Evolutionary conservation across 1,139 yeast genomes (phyloP), one percentile per base, ranked within the genome.

Genomic region (Zygotorulaspora mrakii): DNA sequence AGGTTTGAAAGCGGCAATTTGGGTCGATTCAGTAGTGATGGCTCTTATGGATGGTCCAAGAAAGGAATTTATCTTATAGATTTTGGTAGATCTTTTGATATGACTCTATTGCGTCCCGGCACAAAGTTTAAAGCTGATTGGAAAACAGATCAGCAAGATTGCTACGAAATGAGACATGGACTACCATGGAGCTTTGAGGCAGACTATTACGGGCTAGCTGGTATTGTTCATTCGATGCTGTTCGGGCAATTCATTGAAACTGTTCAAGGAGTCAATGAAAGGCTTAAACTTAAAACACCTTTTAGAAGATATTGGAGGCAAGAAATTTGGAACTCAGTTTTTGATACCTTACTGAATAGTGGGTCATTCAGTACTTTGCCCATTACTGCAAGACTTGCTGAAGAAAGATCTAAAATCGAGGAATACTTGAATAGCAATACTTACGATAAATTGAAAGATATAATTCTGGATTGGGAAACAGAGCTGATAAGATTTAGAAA

Each of bases 191-290:
- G 77, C 2, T 86, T 73, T 55, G 89, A 88, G 54, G 81, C 84
- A 3, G 97, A 89, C 62, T 87, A 87, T 59, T 84, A 75, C 57
- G 96, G 96, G 0, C 50, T 86, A 18, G 96, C 96, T 0, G 75
- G 82, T 23, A 75, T 84, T 0, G 66, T 86, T 1, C 94, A 88
- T 55, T 72, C 82, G 0, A 62, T 89, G 67, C 67, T 89, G 29
- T 84, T 78, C 64, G 89, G 91, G 0, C 69, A 70, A 25, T 73
- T 74, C 43, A 79, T 88, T 21, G 76, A 74, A 38, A 67, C 77
- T 0, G 59, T 57, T 8, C 48, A 55, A 23, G 31, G 49, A 22
- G 45, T 21, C 37, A 54, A 54, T 28, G 67, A 67, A 1, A 55
- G 52, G 3, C 60, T 71, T 37, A 62, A 60, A 13, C 54, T 83